Base-by-base conservation (phyloP, 495 filamentous ascomycete genomes). In the Xylaria nigripes region DNA sequence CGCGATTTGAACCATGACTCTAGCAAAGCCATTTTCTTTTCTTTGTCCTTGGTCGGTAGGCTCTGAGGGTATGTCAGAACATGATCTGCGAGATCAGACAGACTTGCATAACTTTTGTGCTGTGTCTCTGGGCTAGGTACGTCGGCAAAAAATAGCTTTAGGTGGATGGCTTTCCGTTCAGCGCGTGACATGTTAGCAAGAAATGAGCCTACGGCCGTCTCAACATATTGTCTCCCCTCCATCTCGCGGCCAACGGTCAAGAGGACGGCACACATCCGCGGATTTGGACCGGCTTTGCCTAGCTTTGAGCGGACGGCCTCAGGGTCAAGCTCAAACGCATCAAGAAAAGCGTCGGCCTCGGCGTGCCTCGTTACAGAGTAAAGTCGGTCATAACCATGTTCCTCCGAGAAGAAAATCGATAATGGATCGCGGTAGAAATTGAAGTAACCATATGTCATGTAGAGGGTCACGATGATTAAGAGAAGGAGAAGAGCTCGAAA, bases 361-460 rank as follows among this genome's bases (percentile, higher is more conserved):
- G 53, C 47, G 47, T 70, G 65, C 15, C 69, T 63, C 36, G 57
- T 60, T 21, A 57, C 57, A 18, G 70, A 72, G 58, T 74, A 72
- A 51, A 66, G 61, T 38, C 59, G 63, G 24, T 71, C 66, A 60
- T 67, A 71, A 46, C 64, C 69, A 57, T 63, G 56, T 2, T 71
- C 50, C 19, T 61, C 62, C 32, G 59, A 61, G 58, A 71, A 72
- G 55, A 72, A 72, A 27, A 69, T 68, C 46, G 68, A 71, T 5
- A 71, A 61, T 7, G 70, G 71, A 48, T 74, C 67, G 54, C 71
- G 70, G 59, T 70, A 74, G 40, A 70, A 72, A 44, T 60, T 53
- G 36, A 63, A 40, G 6, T 57, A 59, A 18, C 67, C 63, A 51
- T 68, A 71, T 19, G 61, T 50, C 30, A 53, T 48, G 45, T 67